Percentiles rank a stretch among this genome's conserved stretches.
phyloP scores from a whole-genome alignment of 1,284 basidiomycete genomes.

The Laetiporus sulphureus region DNA sequence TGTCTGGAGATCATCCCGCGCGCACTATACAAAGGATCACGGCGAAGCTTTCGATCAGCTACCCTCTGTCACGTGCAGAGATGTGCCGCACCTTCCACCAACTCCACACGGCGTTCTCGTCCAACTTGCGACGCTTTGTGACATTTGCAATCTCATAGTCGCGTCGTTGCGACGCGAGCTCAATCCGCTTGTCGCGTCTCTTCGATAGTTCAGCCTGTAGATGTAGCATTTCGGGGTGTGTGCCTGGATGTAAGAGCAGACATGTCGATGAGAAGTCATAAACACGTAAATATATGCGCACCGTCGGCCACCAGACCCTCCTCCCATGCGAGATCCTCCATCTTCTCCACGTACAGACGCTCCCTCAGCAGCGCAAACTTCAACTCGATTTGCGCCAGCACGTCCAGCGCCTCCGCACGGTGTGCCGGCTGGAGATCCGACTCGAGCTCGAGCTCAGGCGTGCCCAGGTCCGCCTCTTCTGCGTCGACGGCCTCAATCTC shows the following conservation, averaged over 20 bases:
- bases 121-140: slow-evolving; percentile 47
- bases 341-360: slow-evolving; percentile 74
- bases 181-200: slow-evolving; percentile 67
- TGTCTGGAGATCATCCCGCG: slow-evolving; percentile 69
- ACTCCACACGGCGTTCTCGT: slow-evolving; percentile 65
- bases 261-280: not conserved
- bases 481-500: slow-evolving; percentile 27
- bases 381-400: slow-evolving; percentile 70
- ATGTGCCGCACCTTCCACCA: slow-evolving; percentile 61
- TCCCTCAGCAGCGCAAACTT: slow-evolving; percentile 72
- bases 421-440: slow-evolving; percentile 34
- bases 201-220: slow-evolving; percentile 68
- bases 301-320: slow-evolving; percentile 62
- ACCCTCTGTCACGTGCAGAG: not conserved
- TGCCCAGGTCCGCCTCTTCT: slow-evolving; percentile 33
- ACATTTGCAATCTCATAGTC: slow-evolving; percentile 56
- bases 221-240: slow-evolving; percentile 79
- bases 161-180: slow-evolving; percentile 64
- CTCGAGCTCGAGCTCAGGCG: slow-evolving; percentile 18
- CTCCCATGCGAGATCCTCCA: slow-evolving; percentile 75
- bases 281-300: slow-evolving; percentile 27
- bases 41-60: slow-evolving; percentile 4
- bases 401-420: slow-evolving; percentile 73
- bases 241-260: slow-evolving; percentile 35
- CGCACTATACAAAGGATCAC: slow-evolving; percentile 33